phyloP scores from a whole-genome alignment of 805 yeast genomes.

The Danielia reshetovae region DNA sequence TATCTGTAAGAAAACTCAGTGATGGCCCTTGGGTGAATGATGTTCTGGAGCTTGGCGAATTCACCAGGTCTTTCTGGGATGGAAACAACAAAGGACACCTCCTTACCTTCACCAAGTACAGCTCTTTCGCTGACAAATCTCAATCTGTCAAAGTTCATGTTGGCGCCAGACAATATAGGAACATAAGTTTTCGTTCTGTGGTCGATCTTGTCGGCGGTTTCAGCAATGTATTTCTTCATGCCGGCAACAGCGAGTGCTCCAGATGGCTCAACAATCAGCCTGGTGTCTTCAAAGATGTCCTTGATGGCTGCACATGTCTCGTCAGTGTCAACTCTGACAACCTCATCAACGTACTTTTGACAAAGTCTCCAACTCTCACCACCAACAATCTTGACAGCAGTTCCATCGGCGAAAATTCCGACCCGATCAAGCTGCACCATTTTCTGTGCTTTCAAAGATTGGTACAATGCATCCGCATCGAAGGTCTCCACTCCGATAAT shows the following conservation, averaged over 20 bases:
- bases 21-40: constrained; percentile 82
- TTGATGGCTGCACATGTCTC: constrained; percentile 96
- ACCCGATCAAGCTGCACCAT: constrained; percentile 63
- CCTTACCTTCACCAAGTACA: constrained; percentile 96
- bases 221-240: constrained; percentile 70
- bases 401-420: constrained; percentile 98
- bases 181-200: constrained; percentile 70
- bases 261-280: constrained; percentile 92
- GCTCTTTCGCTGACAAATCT: constrained; percentile 97
- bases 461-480: constrained; percentile 91
- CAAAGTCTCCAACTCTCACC: constrained; percentile 86
- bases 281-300: constrained; percentile 93
- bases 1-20: constrained; percentile 94
- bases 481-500: constrained; percentile 93
- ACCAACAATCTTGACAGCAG: constrained; percentile 89
- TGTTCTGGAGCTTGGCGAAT: constrained; percentile 68
- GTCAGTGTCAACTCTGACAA: constrained; percentile 80
- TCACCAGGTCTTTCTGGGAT: constrained; percentile 95
- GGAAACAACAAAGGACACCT: constrained; percentile 83
- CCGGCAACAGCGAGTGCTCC: constrained; percentile 98
- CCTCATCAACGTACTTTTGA: constrained; percentile 79
- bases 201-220: constrained; percentile 60
- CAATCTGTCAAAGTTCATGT: constrained; percentile 95
- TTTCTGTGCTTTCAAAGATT: constrained; percentile 55
- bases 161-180: constrained; percentile 92